Evolutionary conservation across 768 basidiomycete genomes (phyloP), one percentile per base, ranked within the genome.

Genomic region (Lactarius hatsudake): DNA sequence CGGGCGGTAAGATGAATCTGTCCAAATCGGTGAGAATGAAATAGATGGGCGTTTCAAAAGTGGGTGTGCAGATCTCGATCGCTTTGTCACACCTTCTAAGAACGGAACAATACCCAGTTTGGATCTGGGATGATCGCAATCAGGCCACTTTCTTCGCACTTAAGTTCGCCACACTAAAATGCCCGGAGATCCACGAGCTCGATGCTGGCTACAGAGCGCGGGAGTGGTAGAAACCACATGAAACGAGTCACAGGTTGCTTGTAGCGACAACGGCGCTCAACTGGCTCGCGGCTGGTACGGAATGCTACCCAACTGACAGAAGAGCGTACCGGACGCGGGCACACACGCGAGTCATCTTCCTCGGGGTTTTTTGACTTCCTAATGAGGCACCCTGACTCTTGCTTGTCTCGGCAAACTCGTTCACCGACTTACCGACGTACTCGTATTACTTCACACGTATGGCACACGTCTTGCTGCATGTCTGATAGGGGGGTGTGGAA

Each of bases 21-120:
- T 59, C 66, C 66, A 63, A 68, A 68, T 68, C 32, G 58, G 67
- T 68, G 60, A 64, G 63, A 64, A 68, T 59, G 45, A 42, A 45
- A 34, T 56, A 57, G 56, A 62, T 59, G 62, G 66, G 56, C 65
- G 65, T 53, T 43, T 59, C 51, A 53, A 53, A 38, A 10, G n/a
- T 51, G 51, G 10, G n/a, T 13, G 26, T n/a, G 34, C 13, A 60
- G 32, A 70, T 70, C 67, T 68, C 67, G 69, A 70, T 69, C 62
- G 6, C 18, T 1, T n/a, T 36, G 34, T 53, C n/a, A 26, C 60
- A 56, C 5, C 48, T 63, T 63, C 62, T 59, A 40, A 59, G 61
- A 59, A 67, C 8, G 42, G 62, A 63, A 67, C 66, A 64, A 67
- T 18, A 42, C 42, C 15, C 66, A 23, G 23, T 45, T 67, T 43